phyloP scores from a whole-genome alignment of 2,329 filamentous ascomycete genomes.

The Cercospora zeina region DNA sequence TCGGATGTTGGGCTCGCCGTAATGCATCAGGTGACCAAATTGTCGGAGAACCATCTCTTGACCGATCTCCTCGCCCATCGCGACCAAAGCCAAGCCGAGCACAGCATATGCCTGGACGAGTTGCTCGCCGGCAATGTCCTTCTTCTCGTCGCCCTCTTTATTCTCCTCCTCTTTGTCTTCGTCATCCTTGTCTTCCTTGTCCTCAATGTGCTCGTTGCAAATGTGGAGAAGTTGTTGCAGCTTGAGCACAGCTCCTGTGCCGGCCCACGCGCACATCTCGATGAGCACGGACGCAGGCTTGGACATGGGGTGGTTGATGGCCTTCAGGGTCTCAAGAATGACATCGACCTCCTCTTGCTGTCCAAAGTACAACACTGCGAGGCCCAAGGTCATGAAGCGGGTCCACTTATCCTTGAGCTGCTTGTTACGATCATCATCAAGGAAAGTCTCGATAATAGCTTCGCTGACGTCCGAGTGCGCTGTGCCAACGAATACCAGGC shows the following conservation, averaged over 20 bases:
- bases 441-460: constrained; percentile 84
- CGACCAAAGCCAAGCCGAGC: constrained; percentile 86
- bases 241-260: constrained; percentile 94
- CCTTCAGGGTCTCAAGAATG: constrained; percentile 93
- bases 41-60: constrained; percentile 98
- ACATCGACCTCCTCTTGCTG: constrained; percentile 99
- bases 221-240: constrained; percentile 96
- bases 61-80: constrained; percentile 97
- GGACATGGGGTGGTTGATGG: constrained; percentile 93
- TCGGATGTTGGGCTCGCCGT: constrained; percentile 94
- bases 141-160: constrained; percentile 72
- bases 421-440: constrained; percentile 87
- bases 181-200: constrained; percentile 64
- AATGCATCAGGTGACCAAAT: constrained; percentile 98
- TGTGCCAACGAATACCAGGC: constrained; percentile 89
- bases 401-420: constrained; percentile 99
- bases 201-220: constrained; percentile 96
- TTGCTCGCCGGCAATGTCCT: constrained; percentile 70
- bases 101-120: constrained; percentile 95
- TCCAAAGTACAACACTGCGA: constrained; percentile 92
- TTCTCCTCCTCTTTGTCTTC: constrained; percentile 61
- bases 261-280: constrained; percentile 97
- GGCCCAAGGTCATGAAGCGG: constrained; percentile 88
- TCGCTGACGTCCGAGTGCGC: constrained; percentile 88
- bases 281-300: constrained; percentile 93